These are phyloP conservation scores for Phalaenopsis equestris DNA, from an alignment of 106 monocot genomes.

Conservation along the genomic window DNA sequence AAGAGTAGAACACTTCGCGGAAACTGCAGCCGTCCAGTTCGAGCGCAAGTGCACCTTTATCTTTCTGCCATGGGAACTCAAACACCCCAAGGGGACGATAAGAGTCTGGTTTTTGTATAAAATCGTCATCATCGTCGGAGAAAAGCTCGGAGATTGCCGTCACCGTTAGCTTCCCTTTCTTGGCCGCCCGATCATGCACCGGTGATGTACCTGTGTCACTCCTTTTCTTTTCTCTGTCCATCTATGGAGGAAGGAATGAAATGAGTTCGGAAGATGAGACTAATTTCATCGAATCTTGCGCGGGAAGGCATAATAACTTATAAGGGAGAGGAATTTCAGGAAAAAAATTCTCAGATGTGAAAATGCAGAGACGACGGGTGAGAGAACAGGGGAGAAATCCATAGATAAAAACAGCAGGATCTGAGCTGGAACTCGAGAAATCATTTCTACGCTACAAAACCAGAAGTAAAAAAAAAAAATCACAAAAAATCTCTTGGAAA, in stretches of 20 bases:
- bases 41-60: background rate
- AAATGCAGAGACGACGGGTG: too few species aligned
- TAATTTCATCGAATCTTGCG: constrained; percentile 1
- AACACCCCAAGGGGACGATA: constrained; percentile 32
- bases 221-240: constrained; percentile 1
- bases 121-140: constrained; percentile 1
- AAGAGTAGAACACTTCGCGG: constrained; percentile 54
- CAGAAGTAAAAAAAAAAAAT: background rate
- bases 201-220: background rate
- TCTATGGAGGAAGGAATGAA: background rate
- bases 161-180: background rate
- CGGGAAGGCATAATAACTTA: too few species aligned
- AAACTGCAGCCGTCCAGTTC: constrained; percentile 30
- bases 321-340: background rate
- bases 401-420: background rate
- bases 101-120: background rate
- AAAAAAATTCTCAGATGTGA: background rate
- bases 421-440: background rate
- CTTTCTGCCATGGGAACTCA: constrained; percentile 61
- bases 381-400: background rate
- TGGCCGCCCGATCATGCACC: background rate
- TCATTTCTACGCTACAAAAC: background rate
- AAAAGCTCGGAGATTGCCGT: background rate
- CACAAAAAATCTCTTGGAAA: background rate
- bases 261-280: background rate